Base-by-base conservation (phyloP, 768 basidiomycete species). In the Scleroderma bovista region DNA sequence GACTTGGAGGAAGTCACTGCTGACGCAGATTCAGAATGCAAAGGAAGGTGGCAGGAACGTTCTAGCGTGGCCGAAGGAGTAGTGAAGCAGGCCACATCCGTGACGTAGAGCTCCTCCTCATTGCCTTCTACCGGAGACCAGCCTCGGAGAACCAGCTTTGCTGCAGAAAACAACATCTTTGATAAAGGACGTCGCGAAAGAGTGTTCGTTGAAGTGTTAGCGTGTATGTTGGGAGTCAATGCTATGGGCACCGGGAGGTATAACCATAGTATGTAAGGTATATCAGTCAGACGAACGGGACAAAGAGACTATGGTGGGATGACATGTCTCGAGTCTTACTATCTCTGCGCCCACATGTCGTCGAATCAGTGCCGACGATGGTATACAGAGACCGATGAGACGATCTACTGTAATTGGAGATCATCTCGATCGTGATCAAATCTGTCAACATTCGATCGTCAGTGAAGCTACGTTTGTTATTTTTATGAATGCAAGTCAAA, bases 71-170 rank as follows among this genome's bases (percentile, higher is more conserved):
- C 42, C 19, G 53, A 40, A 9, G 47, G 17, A 48, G 29, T 15
- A 34, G 49, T 43, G 48, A 57, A 48, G 17, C 10, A 46, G 20
- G 50, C 47, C 36, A 61, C 51, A 10, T 60, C 56, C 37, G 59
- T 51, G 42, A 66, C 44, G 24, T 53, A 42, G 24, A 66, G 53
- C 31, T 68, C 66, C 15, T 66, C 53, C 46, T 68, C 65, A 33
- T 60, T 60, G n/a, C 46, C 56, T 11, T 51, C 46, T 26, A 47
- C 40, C 13, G 66, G 65, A n/a, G 65, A 62, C 65, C 65, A 66
- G 20, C 65, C 65, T 11, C 48, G 43, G 39, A 66, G 41, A 17
- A 45, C 10, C 20, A 57, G 44, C 40, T 51, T 52, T 43, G 19
- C 13, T 4, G 54, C 17, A 12, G 41, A 43, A 22, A 24, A 17